Evolutionary conservation across 805 yeast species (phyloP), one percentile per base, ranked within the genome.

Genomic region (Myxozyma kluyveri): DNA sequence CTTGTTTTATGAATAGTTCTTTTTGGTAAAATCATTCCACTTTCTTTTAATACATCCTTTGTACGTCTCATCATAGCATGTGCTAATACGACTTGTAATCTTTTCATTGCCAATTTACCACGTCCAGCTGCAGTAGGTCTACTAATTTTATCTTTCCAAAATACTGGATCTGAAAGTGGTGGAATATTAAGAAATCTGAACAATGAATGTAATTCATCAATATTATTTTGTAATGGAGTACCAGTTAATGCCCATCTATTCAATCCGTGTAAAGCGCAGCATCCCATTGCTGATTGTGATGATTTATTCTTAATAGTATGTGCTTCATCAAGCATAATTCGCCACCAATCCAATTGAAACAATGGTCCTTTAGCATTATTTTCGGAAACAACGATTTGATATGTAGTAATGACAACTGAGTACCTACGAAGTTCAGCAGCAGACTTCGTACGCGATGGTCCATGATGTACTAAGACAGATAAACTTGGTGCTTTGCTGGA

Each of bases 391-490:
- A 91, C 68, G 0, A 93, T 96, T 0, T 98, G 84, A 69, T 91
- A 93, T 0, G 98, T 89, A 0, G 99, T 93, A 61, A 93, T 71
- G 14, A 93, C 78, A 3, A 93, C 95, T 65, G 91, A 96, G 64
- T 77, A 80, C 42, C 76, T 56, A 60, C 35, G 72, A 66, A 62
- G 26, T 21, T 33, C 40, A 10, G 33, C 27, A 3, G 23, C 49
- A 4, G 50, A 26, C 41, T 56, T 59, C 4, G 55, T 37, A 5
- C 62, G 55, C 10, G 51, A 43, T 1, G 59, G 56, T 84, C 96
- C 62, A 29, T 59, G 62, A 36, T 59, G 58, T 14, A 59, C 49
- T 7, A 47, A 33, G 2, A 53, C 61, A 0, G 75, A 72, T 3
- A 50, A 35, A n/a, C 47, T 22, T 12, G 56, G 45, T 0, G 77